phyloP scores from a whole-genome alignment of 805 yeast genomes.

The Suhomyces tanzawaensis region DNA sequence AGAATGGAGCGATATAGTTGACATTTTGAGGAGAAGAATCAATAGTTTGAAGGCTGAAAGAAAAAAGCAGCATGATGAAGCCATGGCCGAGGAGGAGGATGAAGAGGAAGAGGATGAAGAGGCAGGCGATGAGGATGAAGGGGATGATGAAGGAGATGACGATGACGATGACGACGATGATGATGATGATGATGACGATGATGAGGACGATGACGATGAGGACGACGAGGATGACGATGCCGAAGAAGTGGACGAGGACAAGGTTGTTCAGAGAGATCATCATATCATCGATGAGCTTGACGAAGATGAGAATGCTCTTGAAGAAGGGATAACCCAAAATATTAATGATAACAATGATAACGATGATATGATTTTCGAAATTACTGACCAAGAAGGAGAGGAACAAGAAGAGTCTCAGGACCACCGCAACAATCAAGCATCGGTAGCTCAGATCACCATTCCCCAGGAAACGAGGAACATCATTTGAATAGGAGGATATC shows the following conservation, averaged over 20 bases:
- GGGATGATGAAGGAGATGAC: constrained; percentile 30
- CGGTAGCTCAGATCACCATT: constrained; percentile 3
- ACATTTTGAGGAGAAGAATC: constrained; percentile 37
- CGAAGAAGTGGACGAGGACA: constrained; percentile 14
- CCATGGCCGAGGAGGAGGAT: constrained; percentile 21
- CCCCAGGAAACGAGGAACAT: constrained; percentile 5
- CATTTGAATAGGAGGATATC: neutral
- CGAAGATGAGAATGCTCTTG: constrained; percentile 3
- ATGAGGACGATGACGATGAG: constrained; percentile 30
- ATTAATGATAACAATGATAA: constrained; percentile 8
- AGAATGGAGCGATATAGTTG: constrained; percentile 47
- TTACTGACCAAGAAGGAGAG: constrained; percentile 16
- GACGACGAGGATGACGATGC: constrained; percentile 12
- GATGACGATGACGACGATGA: constrained; percentile 39
- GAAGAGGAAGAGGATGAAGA: constrained; percentile 33
- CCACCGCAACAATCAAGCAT: neutral
- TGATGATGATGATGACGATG: constrained; percentile 39
- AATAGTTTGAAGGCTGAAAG: constrained; percentile 26
- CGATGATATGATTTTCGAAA: constrained; percentile 22
- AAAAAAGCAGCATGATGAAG: constrained; percentile 16
- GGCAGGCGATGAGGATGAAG: constrained; percentile 37
- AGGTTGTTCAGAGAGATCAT: neutral
- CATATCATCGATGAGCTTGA: constrained; percentile 1
- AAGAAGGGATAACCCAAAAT: neutral
- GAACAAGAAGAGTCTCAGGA: neutral